phyloP scores from a whole-genome alignment of 805 yeast genomes.

The Kodamaea kaohsiungensis region DNA sequence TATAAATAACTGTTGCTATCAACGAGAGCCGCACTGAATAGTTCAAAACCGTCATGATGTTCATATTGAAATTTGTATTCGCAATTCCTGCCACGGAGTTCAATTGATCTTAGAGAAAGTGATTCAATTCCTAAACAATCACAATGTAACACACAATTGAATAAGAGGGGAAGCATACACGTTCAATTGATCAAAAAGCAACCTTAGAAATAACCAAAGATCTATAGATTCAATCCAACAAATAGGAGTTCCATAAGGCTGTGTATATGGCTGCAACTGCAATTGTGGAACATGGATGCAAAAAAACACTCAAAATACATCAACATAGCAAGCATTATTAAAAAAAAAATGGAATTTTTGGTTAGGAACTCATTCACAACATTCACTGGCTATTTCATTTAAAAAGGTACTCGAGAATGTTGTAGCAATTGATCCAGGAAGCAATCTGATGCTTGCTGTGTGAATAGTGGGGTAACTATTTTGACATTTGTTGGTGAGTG shows the following conservation, averaged over 20 bases:
- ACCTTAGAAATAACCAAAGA: too few species aligned
- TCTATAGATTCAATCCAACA: too few species aligned
- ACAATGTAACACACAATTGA: too few species aligned
- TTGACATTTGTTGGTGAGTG: background rate
- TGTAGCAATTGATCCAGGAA: background rate
- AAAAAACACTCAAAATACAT: background rate
- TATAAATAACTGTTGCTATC: conserved; percentile 27
- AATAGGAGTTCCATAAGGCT: too few species aligned
- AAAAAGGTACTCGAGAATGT: background rate
- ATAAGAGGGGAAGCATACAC: too few species aligned
- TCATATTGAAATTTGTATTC: too few species aligned
- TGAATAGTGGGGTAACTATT: background rate
- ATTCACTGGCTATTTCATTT: background rate
- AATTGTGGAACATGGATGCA: conserved; percentile 1
- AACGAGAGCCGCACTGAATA: background rate
- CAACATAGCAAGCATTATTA: background rate
- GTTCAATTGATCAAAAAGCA: too few species aligned
- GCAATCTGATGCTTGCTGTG: background rate
- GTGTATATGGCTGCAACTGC: background rate
- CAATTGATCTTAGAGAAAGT: too few species aligned
- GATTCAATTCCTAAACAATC: too few species aligned
- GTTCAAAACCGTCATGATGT: background rate
- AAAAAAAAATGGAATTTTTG: background rate
- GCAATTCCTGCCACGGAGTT: too few species aligned
- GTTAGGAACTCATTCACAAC: background rate